Base-by-base conservation (phyloP, 2,329 filamentous ascomycete species). In the Colletotrichum tofieldiae region DNA sequence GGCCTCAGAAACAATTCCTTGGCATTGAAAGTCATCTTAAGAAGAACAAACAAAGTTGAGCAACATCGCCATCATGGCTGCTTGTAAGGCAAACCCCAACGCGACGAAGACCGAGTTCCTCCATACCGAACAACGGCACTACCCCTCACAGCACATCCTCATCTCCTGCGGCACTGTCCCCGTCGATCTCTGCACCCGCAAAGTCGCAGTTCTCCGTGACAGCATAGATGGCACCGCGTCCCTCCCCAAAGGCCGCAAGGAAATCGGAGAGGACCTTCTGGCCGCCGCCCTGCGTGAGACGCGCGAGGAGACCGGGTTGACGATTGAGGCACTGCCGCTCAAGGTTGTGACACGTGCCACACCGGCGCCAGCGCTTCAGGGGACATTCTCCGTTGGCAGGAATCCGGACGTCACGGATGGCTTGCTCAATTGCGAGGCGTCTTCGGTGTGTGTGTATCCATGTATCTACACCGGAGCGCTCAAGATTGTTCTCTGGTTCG, bases 281-380 rank as follows among this genome's bases (percentile, higher is more conserved):
- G 77, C 77, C 2, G 79, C 85, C 0, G 86, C 85, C 16, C 73
- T 87, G 18, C 83, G 85, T 39, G 86, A 87, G 76, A 86, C 85
- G 0, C 80, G 80, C 58, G 85, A 88, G 73, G 85, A 87, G 76
- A 86, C 85, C 7, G 86, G 86, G 6, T 78, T 86, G n/a, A 76
- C 68, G 7, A 82, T 37, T 37, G 35, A 37, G 35, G 11, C 35
- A 1, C 7, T 37, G 35, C 8, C 35, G 35, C 35, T 37, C 35
- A 37, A 37, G 35, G 35, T 37, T 7, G 35, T 5, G 35, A 37
- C 35, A 37, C 35, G 35, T 37, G 35, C 8, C 35, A 37, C 35
- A 37, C 35, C 35, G 11, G 35, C 35, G 35, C 35, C 35, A 5
- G 35, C 35, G 35, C 35, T 37, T 37, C 8, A 37, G 35, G 35